Evolutionary conservation across 1,284 basidiomycete species (phyloP), one percentile per base, ranked within the genome.

Genomic region (Ceratobasidium sp.): DNA sequence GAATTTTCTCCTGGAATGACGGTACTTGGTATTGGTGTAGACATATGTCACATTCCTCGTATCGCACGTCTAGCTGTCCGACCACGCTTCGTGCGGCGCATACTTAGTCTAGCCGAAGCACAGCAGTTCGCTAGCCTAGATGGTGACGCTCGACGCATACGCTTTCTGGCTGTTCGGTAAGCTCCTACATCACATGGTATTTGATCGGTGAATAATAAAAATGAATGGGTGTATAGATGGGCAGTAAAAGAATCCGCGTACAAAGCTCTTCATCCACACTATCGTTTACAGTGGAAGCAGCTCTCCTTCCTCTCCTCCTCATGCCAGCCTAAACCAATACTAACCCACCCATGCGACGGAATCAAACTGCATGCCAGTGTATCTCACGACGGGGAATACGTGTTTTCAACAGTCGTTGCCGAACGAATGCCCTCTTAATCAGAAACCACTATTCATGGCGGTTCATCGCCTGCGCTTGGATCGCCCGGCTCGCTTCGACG

Each of bases 231-330:
- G 74, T 28, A 58, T 73, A 94, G 92, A 39, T 95, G 92, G 92
- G 86, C 89, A 55, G 84, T 92, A 41, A 97, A 97, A 78, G 95
- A 97, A 82, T 93, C 95, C 0, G 89, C 91, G 0, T 96, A 95
- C 83, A 97, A 97, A 79, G 93, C 95, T 0, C 78, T 95, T 71
- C 93, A 89, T 76, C 89, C 92, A 1, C 74, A 77, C 28, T 77
- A 85, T 48, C 82, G 79, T 23, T 86, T 91, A n/a, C 87, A 85
- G 1, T 96, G 93, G 93, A 91, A 92, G 78, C 88, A 94, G 39
- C 80, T 96, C 65, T 77, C 80, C 34, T 73, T 83, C 36, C 48
- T 61, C 9, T 73, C 77, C 34, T 50, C 69, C 6, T 34, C 69
- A 0, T 5, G 12, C 30, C 30, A 39, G 30, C 77, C 78, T 6